Percentiles rank a stretch among this genome's conserved stretches.
Evolutionary conservation across 805 yeast species (phyloP).

Genomic region (Blastobotrys peoriensis): DNA sequence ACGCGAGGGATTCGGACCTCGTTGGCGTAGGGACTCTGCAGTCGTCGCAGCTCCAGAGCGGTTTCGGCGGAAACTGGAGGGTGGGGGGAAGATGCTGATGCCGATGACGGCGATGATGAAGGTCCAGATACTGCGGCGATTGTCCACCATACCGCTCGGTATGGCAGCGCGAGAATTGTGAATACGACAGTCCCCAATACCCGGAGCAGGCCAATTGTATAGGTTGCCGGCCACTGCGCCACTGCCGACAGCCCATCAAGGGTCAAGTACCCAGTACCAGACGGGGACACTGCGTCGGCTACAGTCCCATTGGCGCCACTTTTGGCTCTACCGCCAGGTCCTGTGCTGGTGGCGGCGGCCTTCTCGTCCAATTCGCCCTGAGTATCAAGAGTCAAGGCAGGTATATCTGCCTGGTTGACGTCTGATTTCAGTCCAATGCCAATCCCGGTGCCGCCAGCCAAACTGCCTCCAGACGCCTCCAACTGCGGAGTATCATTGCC

Average conservation of each 20-base stretch:
- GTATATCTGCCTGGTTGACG: neutral
- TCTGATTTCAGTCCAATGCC: neutral
- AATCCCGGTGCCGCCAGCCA: neutral
- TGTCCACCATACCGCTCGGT: too few relatives aligned
- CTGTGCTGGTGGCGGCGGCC: too few relatives aligned
- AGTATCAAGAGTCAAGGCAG: neutral
- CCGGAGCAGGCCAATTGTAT: neutral
- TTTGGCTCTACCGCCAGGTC: too few relatives aligned
- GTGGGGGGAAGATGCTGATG: neutral
- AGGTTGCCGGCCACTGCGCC: neutral
- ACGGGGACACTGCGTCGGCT: neutral
- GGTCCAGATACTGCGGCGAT: neutral
- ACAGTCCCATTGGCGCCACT: too few relatives aligned
- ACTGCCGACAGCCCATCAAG: neutral
- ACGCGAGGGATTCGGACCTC: conserved; percentile 1
- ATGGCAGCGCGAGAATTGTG: neutral
- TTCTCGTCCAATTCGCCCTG: too few relatives aligned
- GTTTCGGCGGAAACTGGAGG: neutral
- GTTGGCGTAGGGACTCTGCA: conserved; percentile 12
- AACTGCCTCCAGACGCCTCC: too few relatives aligned
- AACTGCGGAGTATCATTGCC: neutral
- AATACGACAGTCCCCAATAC: neutral
- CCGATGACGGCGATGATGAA: neutral
- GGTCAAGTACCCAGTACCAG: neutral
- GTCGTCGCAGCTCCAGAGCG: conserved; percentile 3